Evolutionary conservation across 441 rosid species (phyloP).

Genomic region (Iberis amara): DNA sequence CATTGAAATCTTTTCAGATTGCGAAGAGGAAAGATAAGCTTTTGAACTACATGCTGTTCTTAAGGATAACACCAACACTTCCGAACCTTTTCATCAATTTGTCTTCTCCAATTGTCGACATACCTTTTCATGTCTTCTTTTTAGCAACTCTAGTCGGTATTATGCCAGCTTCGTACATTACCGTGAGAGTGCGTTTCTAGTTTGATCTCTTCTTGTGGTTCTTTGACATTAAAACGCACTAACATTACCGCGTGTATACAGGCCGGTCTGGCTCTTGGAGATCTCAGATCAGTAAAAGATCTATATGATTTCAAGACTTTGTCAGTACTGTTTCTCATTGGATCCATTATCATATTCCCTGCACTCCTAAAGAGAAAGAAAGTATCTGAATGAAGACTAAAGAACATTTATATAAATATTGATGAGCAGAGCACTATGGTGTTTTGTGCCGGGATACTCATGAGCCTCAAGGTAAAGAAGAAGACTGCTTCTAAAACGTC

Average conservation of each 20-base stretch:
- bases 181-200: conserved; percentile 62
- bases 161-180: conserved; percentile 87
- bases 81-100: conserved; percentile 95
- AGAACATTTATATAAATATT: conserved; percentile 10
- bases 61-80: conserved; percentile 86
- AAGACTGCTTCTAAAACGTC: conserved; percentile 13
- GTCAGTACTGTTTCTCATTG: conserved; percentile 75
- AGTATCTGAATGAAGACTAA: conserved; percentile 48
- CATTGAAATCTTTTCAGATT: conserved; percentile 43
- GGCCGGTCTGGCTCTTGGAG: conserved; percentile 98
- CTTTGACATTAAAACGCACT: neutral
- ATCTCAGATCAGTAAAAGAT: conserved; percentile 83
- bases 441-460: neutral
- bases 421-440: conserved; percentile 15
- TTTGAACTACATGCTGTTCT: conserved; percentile 89
- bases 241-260: conserved; percentile 24
- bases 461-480: conserved; percentile 18
- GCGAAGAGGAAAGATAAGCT: conserved; percentile 79
- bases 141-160: conserved; percentile 81
- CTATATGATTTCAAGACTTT: conserved; percentile 86
- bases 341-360: conserved; percentile 69
- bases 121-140: conserved; percentile 93
- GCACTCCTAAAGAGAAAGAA: conserved; percentile 83
- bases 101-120: conserved; percentile 94
- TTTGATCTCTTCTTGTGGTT: neutral